Evolutionary conservation across 2,329 filamentous ascomycete genomes (phyloP), one percentile per base, ranked within the genome.

Genomic region (Colletotrichum caudatum): DNA sequence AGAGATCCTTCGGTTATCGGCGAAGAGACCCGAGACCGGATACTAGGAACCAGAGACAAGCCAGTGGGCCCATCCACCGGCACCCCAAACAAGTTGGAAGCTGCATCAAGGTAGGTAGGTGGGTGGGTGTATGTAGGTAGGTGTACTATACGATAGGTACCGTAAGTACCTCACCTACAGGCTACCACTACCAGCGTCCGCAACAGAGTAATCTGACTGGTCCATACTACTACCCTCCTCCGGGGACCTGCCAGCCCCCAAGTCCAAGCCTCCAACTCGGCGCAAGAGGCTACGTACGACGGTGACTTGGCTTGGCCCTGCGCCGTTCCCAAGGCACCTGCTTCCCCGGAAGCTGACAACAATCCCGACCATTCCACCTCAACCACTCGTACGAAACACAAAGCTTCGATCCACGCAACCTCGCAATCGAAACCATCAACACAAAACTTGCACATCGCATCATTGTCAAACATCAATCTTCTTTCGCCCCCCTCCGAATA

Each of bases 201-300:
- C 29, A 29, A 29, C 29, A 29, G 29, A 29, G 33, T 48, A 44
- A 53, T 58, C 51, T 69, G 48, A 69, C 65, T 71, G 65, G 65
- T 60, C 59, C 53, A 69, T 63, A 41, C 5, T 6, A n/a, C n/a
- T n/a, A n/a, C n/a, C n/a, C n/a, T n/a, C n/a, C 51, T 37, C 44
- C 41, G 26, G 41, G 57, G 46, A 62, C 59, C 59, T 62, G 44
- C 46, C 59, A 62, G n/a, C 59, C 59, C 20, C 62, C 20, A 71
- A 39, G 66, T 69, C 69, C 70, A 65, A 72, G 70, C 70, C 66
- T 72, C 70, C 46, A 71, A 62, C 57, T 71, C 66, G 70, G 66
- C 53, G 66, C 48, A 72, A 72, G 62, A 72, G 70, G 70, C 70
- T 72, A 72, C 66, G 70, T 72, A 72, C 70, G 70, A 72, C 70